A percentile compares a stretch with the other conserved stretches of the same genome.
Evolutionary conservation across 306 rosid genomes (phyloP).

Genomic region (Corylus heterophylla): DNA sequence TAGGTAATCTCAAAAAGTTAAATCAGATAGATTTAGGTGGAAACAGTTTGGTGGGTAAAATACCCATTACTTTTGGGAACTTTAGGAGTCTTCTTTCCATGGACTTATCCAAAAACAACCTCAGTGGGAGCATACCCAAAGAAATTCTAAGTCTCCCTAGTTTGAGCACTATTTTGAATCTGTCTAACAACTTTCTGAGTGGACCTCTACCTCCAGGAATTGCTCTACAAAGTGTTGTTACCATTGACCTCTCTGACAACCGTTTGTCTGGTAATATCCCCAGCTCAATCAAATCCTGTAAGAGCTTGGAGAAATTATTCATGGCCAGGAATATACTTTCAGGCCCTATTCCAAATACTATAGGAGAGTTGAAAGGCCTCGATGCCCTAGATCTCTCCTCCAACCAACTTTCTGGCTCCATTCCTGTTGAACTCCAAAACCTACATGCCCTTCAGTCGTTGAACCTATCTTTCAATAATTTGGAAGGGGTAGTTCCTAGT

Average conservation of each 20-base stretch:
- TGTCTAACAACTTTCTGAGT: slow-evolving; percentile 56
- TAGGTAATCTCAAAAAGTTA: slow-evolving; percentile 56
- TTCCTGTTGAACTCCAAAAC: slow-evolving; percentile 56
- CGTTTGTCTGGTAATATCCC: slow-evolving; percentile 54
- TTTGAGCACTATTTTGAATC: slow-evolving; percentile 53
- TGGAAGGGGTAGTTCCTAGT: slow-evolving; percentile 63
- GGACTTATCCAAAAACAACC: slow-evolving; percentile 66
- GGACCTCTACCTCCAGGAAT: slow-evolving; percentile 66
- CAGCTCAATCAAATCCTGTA: slow-evolving; percentile 48
- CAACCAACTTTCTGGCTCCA: slow-evolving; percentile 65
- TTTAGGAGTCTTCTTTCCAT: slow-evolving; percentile 47
- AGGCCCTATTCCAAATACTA: slow-evolving; percentile 56
- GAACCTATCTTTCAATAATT: slow-evolving; percentile 60
- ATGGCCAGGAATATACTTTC: slow-evolving; percentile 55
- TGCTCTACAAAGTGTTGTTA: slow-evolving; percentile 30
- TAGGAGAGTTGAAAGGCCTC: slow-evolving; percentile 57
- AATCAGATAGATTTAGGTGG: slow-evolving; percentile 56
- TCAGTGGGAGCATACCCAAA: slow-evolving; percentile 59
- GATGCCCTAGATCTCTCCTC: slow-evolving; percentile 67
- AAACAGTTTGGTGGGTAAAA: slow-evolving; percentile 45
- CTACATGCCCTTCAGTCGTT: slow-evolving; percentile 42
- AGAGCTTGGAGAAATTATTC: slow-evolving; percentile 54
- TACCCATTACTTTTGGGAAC: slow-evolving; percentile 53
- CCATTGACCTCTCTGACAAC: slow-evolving; percentile 64
- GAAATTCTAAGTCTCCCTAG: slow-evolving; percentile 53